Evolutionary conservation across 2,329 filamentous ascomycete genomes (phyloP), one percentile per base, ranked within the genome.

Genomic region (Phialocephala sp.): DNA sequence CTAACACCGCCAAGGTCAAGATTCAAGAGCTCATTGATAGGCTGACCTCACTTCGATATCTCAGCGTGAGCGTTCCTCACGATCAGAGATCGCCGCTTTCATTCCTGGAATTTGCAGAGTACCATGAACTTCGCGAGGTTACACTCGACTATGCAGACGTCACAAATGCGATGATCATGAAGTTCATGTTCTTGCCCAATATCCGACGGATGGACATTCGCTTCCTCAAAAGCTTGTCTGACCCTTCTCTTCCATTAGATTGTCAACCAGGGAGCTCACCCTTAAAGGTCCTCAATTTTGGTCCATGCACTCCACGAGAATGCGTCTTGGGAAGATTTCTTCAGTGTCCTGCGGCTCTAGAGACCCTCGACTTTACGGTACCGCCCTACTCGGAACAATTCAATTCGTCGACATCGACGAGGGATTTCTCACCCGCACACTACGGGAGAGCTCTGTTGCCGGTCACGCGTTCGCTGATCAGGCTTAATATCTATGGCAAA

Each of bases 161-260:
- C 50, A 54, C 50, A 15, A 54, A 54, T 18, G 22, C 50, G 24
- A 54, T n/a, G 50, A 54, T 54, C 50, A 54, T 54, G 50, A 54
- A 54, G 24, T 54, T 54, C 24, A 54, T 54, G 50, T 54, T 54
- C 24, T n/a, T 54, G 24, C 50, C 50, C 18, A 54, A 54, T 6
- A 54, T 54, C 11, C 8, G 18, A 18, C 11, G 15, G 24, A 54
- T 54, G 27, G 50, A 32, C 24, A 32, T 54, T 12, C 11, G 12
- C 11, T 54, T 54, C 24, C 24, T 54, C 22, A 35, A 27, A 54
- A 54, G 50, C 24, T 35, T 54, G 18, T 32, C 50, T 5, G 22
- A 54, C 24, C 50, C 50, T 12, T 15, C 24, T 18, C 27, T 54
- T 11, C 50, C 50, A 54, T 18, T 32, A 22, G 24, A 18, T n/a